phyloP scores from a whole-genome alignment of 441 rosid genomes.

The Bocquillonia castaneifolia region DNA sequence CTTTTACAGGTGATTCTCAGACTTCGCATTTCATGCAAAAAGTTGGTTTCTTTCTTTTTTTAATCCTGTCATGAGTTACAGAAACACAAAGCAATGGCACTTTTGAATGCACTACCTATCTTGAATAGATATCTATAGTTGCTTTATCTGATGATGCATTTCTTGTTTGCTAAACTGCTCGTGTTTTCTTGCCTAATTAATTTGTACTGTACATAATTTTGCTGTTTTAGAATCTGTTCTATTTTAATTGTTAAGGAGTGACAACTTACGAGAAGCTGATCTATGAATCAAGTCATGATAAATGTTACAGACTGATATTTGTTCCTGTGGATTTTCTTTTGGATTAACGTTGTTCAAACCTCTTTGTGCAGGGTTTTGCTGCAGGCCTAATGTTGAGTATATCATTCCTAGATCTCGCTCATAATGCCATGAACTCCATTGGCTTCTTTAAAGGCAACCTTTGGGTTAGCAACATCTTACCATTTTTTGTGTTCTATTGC shows the following conservation, averaged over 20 bases:
- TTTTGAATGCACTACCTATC: not conserved
- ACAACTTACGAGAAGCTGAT: not conserved
- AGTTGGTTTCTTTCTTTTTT: not conserved
- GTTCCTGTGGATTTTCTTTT: not conserved
- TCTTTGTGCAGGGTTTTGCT: slow-evolving; percentile 80
- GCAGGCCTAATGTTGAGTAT: slow-evolving; percentile 98
- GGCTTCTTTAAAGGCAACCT: slow-evolving; percentile 94
- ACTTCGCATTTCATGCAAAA: slow-evolving; percentile 9
- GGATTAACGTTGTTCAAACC: slow-evolving; percentile 22
- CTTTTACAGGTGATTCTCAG: slow-evolving; percentile 69
- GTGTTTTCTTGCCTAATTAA: not conserved
- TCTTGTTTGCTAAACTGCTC: slow-evolving; percentile 10
- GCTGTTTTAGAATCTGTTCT: not conserved
- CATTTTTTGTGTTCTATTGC: slow-evolving; percentile 13
- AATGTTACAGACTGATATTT: not conserved
- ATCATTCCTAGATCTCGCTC: slow-evolving; percentile 94
- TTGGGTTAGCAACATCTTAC: slow-evolving; percentile 60
- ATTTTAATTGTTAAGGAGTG: slow-evolving; percentile 6
- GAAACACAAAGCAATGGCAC: not conserved
- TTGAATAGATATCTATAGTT: not conserved
- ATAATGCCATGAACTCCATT: slow-evolving; percentile 91
- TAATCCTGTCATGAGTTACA: not conserved
- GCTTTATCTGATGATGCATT: too few relatives aligned
- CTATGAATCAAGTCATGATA: not conserved
- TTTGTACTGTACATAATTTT: not conserved